Base-by-base conservation (phyloP, 129 eudicot genomes). In the Smallanthus sonchifolius region DNA sequence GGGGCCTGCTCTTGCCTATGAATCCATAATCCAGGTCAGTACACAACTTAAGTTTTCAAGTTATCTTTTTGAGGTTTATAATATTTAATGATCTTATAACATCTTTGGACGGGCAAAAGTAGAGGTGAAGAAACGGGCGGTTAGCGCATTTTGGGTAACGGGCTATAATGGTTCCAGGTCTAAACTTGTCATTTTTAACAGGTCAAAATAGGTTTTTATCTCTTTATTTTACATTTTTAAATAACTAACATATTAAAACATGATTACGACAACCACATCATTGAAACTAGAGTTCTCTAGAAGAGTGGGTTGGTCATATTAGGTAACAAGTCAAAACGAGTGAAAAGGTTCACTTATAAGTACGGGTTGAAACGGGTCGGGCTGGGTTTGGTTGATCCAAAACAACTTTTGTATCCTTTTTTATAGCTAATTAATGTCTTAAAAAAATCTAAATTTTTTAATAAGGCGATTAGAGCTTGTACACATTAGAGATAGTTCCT, bases 21-120 rank as follows among this genome's bases (percentile, higher is more conserved):
- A 83, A 63, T 81, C 95, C 28, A 90, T 87, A 47, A 57, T 88
- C 60, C 92, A 86, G 95, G 98, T 90, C 38, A 80, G 86, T 72
- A 44, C 48, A 42, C 65, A 49, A 34, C 63, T 57, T 73, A 5
- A 54, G 14, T 47, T 48, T 65, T 13, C 15, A 52, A 30, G 6
- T 15, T 9, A 32, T 36, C 30, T 16, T 70, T 24, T 68, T 30
- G 19, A 44, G 39, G 48, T 6, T 70, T 70, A 20, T 52, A 2
- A 4, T 19, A 55, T 72, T 39, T 20, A 32, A 40, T 2, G 1
- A 55, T 35, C 16, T 17, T 38, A 11, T 7, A 39, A 39, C 39
- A 20, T 20, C 14, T 14, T 13, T 71, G 1, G 28, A 13, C 4
- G 65, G 24, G 38, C 39, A 4, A 14, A 6, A 34, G 30, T 32